A percentile compares a stretch with the other conserved stretches of the same genome.
Conservation (phyloP, 2,329 filamentous ascomycete species). For the Xylaria sp. region DNA sequence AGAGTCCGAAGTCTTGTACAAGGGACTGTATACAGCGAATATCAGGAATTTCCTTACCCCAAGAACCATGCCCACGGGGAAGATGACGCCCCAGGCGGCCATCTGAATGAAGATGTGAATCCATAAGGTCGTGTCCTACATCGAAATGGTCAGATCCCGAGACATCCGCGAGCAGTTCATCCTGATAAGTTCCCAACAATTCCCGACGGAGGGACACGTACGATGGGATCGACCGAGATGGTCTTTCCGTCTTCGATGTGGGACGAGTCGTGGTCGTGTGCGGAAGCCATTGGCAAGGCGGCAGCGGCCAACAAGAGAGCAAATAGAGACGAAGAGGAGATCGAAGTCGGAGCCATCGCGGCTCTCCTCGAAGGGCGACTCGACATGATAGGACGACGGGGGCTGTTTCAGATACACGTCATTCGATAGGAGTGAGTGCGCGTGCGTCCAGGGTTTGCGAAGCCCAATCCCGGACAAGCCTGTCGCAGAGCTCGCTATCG, state of each 20-base stretch:
- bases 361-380: constrained; percentile 22
- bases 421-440: constrained; percentile 8
- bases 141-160: constrained; percentile 49
- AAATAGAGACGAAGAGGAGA: constrained; percentile 35
- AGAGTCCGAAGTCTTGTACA: constrained; percentile 21
- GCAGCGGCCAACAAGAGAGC: constrained; percentile 41
- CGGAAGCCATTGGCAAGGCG: constrained; percentile 46
- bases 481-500: constrained; percentile 19
- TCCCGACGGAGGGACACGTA: constrained; percentile 55
- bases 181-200: background rate
- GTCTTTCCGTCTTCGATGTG: constrained; percentile 75
- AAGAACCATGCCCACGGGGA: constrained; percentile 94
- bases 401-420: constrained; percentile 28
- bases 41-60: constrained; percentile 69
- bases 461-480: constrained; percentile 20
- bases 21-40: background rate
- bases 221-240: constrained; percentile 78
- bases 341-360: constrained; percentile 30
- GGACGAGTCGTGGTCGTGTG: constrained; percentile 62
- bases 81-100: constrained; percentile 89
- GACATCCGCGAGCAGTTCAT: constrained; percentile 24
- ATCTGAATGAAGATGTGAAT: constrained; percentile 91
- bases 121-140: constrained; percentile 86
- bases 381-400: constrained; percentile 37
- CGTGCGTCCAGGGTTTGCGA: constrained; percentile 15